phyloP scores from a whole-genome alignment of 495 filamentous ascomycete species.

The Oleoguttula mirabilis region DNA sequence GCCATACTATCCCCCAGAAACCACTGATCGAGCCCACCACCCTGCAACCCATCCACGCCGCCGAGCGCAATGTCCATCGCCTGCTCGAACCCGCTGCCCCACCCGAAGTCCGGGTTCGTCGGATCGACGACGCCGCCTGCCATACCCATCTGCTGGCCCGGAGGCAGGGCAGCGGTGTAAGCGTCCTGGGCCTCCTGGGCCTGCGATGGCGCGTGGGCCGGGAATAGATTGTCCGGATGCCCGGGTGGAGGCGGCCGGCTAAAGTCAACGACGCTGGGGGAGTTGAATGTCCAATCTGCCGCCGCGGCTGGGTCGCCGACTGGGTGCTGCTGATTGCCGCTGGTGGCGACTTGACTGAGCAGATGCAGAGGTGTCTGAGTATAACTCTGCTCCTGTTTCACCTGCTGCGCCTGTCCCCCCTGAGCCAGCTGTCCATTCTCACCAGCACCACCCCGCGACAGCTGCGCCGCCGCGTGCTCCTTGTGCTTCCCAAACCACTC shows the following conservation, averaged over 20 bases:
- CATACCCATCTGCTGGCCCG: neutral
- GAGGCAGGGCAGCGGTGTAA: neutral
- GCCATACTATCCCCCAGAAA: constrained; percentile 18
- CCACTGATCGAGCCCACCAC: constrained; percentile 15
- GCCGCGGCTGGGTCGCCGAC: neutral
- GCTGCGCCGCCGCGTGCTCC: constrained; percentile 18
- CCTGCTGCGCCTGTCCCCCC: neutral
- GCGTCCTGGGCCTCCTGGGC: neutral
- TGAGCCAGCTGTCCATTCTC: neutral
- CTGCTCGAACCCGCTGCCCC: constrained; percentile 24
- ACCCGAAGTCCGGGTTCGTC: constrained; percentile 13
- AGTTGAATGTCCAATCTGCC: constrained; percentile 16
- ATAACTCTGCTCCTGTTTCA: neutral
- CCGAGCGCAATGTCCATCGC: constrained; percentile 24
- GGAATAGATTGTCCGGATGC: constrained; percentile 1
- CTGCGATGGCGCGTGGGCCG: neutral
- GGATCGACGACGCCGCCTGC: constrained; percentile 4
- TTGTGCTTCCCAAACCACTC: constrained; percentile 53
- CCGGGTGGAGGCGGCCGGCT: neutral
- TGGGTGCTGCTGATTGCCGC: neutral
- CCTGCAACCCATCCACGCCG: constrained; percentile 16
- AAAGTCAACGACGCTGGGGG: constrained; percentile 2
- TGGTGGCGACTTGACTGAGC: constrained; percentile 16
- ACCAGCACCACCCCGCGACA: neutral
- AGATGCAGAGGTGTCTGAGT: constrained; percentile 15